These are phyloP conservation scores for Talaromyces sp. DNA, from an alignment of 2,329 filamentous ascomycete genomes.

Conservation along the genomic window DNA sequence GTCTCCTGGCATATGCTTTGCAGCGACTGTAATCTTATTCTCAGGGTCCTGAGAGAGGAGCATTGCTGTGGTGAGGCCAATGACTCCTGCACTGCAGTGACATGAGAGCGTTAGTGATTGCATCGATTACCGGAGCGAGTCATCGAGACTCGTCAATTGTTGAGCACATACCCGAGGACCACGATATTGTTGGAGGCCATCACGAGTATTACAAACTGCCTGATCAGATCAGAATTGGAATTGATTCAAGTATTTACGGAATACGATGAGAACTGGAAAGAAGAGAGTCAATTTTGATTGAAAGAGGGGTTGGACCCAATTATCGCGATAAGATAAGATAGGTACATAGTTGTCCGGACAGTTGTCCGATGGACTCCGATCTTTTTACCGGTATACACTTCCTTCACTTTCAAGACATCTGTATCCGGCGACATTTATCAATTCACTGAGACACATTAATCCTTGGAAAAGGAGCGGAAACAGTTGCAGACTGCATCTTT, in stretches of 20 bases:
- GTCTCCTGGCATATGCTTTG: conserved; percentile 91
- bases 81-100: conserved; percentile 56
- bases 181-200: conserved; percentile 13
- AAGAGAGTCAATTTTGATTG: neutral
- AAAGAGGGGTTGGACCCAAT: neutral
- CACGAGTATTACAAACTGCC: neutral
- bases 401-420: neutral
- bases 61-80: conserved; percentile 65
- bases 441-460: neutral
- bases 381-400: neutral
- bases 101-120: neutral
- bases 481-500: neutral
- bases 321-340: neutral
- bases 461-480: neutral
- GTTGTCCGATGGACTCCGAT: neutral
- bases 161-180: conserved; percentile 9
- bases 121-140: neutral
- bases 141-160: neutral
- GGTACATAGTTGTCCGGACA: neutral
- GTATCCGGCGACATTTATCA: neutral
- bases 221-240: neutral
- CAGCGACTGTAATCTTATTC: conserved; percentile 67
- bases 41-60: conserved; percentile 57
- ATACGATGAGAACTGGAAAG: neutral
- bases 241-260: neutral